phyloP scores from a whole-genome alignment of 2,329 filamentous ascomycete species.

The Onygena corvina region DNA sequence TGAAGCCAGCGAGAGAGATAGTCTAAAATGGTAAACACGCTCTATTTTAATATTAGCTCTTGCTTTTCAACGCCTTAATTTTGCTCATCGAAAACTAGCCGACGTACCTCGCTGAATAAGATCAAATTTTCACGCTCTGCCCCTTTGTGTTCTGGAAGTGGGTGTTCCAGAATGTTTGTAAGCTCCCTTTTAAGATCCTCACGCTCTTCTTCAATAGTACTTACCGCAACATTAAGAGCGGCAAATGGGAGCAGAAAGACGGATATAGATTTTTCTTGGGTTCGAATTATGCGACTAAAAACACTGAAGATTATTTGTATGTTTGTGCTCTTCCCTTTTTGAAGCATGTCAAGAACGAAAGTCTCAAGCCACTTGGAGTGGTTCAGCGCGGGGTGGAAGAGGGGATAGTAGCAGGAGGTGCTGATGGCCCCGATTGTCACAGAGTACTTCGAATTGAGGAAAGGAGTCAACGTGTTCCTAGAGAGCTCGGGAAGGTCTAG shows the following conservation, averaged over 20 bases:
- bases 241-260: slow-evolving; percentile 83
- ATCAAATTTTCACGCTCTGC: slow-evolving; percentile 63
- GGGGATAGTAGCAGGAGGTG: slow-evolving; percentile 56
- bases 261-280: slow-evolving; percentile 74
- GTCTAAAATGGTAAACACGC: slow-evolving; percentile 79
- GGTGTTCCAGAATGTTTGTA: slow-evolving; percentile 57
- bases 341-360: slow-evolving; percentile 71
- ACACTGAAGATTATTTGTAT: slow-evolving; percentile 68
- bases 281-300: slow-evolving; percentile 66
- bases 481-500: slow-evolving; percentile 61
- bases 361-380: slow-evolving; percentile 73
- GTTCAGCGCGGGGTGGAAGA: slow-evolving; percentile 55
- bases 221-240: slow-evolving; percentile 69
- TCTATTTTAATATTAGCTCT: slow-evolving; percentile 40
- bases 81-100: not conserved
- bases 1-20: slow-evolving; percentile 87
- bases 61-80: slow-evolving; percentile 4
- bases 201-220: slow-evolving; percentile 53
- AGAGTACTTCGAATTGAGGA: slow-evolving; percentile 70
- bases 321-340: slow-evolving; percentile 61
- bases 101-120: slow-evolving; percentile 68
- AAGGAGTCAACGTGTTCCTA: slow-evolving; percentile 73
- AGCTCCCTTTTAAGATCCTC: slow-evolving; percentile 61
- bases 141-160: slow-evolving; percentile 42
- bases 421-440: slow-evolving; percentile 50